Evolutionary conservation across 2,329 filamentous ascomycete genomes (phyloP).

Genomic region (Domatiomyces catenatus): DNA sequence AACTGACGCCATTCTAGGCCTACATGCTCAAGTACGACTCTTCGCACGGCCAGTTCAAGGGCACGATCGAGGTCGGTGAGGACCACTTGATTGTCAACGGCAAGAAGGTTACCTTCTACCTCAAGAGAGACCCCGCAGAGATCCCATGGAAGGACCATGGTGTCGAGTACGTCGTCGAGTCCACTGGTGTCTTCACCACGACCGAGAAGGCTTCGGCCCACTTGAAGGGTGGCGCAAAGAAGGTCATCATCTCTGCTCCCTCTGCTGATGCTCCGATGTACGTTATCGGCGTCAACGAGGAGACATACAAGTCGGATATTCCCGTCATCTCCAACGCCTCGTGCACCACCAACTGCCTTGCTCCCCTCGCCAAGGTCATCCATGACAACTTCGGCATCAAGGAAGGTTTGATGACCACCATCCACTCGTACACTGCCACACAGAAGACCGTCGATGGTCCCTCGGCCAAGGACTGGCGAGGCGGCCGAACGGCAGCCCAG

Average conservation of each 20-base stretch:
- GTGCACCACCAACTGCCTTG: slow-evolving; percentile 99
- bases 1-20: slow-evolving; percentile 40
- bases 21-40: slow-evolving; percentile 99
- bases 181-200: slow-evolving; percentile 98
- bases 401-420: slow-evolving; percentile 98
- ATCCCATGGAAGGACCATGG: slow-evolving; percentile 84
- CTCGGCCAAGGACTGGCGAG: slow-evolving; percentile 97
- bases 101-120: slow-evolving; percentile 91
- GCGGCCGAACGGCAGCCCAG: slow-evolving; percentile 94
- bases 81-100: slow-evolving; percentile 74
- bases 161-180: slow-evolving; percentile 91
- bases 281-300: slow-evolving; percentile 98
- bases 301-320: slow-evolving; percentile 78
- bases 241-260: slow-evolving; percentile 58
- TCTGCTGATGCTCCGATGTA: slow-evolving; percentile 88
- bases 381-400: slow-evolving; percentile 96
- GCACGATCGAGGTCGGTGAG: slow-evolving; percentile 59
- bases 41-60: slow-evolving; percentile 93
- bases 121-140: slow-evolving; percentile 70
- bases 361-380: slow-evolving; percentile 97
- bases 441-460: slow-evolving; percentile 99
- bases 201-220: slow-evolving; percentile 88
- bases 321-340: slow-evolving; percentile 97
- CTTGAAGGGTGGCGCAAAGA: slow-evolving; percentile 94
- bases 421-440: slow-evolving; percentile 99